Evolutionary conservation across 164 flowering plant species (phyloP).

Genomic region (Aristolochia fimbriata): DNA sequence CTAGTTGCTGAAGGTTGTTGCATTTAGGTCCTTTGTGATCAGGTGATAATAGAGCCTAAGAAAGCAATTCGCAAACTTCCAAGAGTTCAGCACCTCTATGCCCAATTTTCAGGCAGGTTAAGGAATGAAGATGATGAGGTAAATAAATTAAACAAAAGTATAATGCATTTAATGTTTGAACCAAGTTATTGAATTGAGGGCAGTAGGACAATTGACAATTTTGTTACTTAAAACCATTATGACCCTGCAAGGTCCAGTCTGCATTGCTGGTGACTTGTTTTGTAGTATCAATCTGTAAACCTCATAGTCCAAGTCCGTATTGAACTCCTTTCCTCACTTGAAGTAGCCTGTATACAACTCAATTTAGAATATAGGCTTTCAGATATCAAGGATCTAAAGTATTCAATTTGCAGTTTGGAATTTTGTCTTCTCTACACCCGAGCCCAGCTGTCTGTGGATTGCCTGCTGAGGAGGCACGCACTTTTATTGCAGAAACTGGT

Average conservation of each 20-base stretch:
- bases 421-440: slow-evolving; percentile 86
- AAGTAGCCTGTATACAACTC: background rate
- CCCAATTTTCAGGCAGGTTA: slow-evolving; percentile 52
- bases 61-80: slow-evolving; percentile 74
- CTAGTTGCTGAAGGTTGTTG: background rate
- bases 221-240: no score
- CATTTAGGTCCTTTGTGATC: slow-evolving; percentile 53
- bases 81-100: slow-evolving; percentile 83
- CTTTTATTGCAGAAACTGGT: slow-evolving; percentile 81
- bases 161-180: background rate
- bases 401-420: slow-evolving; percentile 50
- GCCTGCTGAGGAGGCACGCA: slow-evolving; percentile 80
- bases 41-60: slow-evolving; percentile 51
- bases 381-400: background rate
- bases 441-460: slow-evolving; percentile 96
- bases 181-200: background rate
- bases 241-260: no score
- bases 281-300: no score
- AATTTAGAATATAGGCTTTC: background rate
- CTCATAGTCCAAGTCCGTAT: background rate
- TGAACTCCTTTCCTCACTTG: background rate
- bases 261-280: no score
- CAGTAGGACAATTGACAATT: background rate
- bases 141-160: background rate
- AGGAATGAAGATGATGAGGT: slow-evolving; percentile 93